Percentiles rank a stretch among this genome's conserved stretches.
Evolutionary conservation across 2,329 filamentous ascomycete genomes (phyloP).

Genomic region (Emmonsiellopsis sp.): DNA sequence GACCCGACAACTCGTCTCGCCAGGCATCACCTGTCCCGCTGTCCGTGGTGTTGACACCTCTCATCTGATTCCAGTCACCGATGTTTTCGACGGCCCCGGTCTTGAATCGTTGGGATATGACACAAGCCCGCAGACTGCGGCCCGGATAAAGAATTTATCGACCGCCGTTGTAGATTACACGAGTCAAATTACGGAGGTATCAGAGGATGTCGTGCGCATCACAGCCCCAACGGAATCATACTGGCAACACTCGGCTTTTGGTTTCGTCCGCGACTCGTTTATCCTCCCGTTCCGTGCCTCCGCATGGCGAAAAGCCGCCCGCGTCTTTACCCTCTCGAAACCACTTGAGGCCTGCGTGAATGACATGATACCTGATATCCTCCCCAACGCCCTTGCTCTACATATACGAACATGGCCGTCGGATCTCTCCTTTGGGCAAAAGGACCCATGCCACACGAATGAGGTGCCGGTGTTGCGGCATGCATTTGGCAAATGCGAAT

Average conservation of each 20-base stretch:
- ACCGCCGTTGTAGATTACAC: conserved; percentile 1
- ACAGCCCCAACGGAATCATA: conserved; percentile 2
- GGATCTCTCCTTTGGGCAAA: conserved; percentile 4
- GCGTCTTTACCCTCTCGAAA: not conserved
- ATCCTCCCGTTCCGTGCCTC: conserved; percentile 1
- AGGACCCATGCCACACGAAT: conserved; percentile 2
- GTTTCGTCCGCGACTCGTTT: conserved; percentile 3
- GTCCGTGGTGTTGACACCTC: conserved; percentile 1
- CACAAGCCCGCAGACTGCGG: not conserved
- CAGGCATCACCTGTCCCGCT: conserved; percentile 1
- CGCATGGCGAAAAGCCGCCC: conserved; percentile 2
- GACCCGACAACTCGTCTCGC: not conserved
- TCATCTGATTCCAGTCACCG: conserved; percentile 2
- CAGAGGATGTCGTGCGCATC: conserved; percentile 1
- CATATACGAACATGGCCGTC: conserved; percentile 4
- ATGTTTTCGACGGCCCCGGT: not conserved
- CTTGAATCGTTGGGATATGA: conserved; percentile 1
- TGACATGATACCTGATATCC: conserved; percentile 1
- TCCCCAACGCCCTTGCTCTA: not conserved
- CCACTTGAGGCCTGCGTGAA: conserved; percentile 1
- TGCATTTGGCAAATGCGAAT: conserved; percentile 3
- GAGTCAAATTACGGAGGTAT: not conserved
- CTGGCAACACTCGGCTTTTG: conserved; percentile 3
- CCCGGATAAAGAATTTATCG: not conserved
- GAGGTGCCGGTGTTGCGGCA: not conserved